Conservation (phyloP, 202 grass and related monocot species). For the Carex sylvatica region DNA sequence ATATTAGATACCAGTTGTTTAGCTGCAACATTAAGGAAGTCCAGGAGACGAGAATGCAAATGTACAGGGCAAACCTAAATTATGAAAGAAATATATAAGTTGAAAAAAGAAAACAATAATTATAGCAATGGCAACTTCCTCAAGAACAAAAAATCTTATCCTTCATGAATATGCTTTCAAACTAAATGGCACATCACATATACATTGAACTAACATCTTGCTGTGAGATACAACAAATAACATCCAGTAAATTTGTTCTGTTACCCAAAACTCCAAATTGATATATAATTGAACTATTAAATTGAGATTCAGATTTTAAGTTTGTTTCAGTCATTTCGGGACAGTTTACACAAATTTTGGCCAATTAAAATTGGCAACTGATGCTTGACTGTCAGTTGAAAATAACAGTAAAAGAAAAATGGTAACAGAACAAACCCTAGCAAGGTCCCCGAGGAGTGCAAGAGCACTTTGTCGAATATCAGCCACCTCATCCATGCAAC, state of each 20-base stretch:
- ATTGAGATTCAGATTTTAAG: neutral
- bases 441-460: slow-evolving; percentile 92
- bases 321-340: neutral
- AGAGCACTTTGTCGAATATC: slow-evolving; percentile 97
- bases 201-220: neutral
- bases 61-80: slow-evolving; percentile 89
- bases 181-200: neutral
- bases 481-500: slow-evolving; percentile 85
- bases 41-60: slow-evolving; percentile 67
- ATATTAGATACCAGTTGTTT: slow-evolving; percentile 77
- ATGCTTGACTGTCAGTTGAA: neutral
- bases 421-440: slow-evolving; percentile 60
- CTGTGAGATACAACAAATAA: slow-evolving; percentile 3
- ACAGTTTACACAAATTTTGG: neutral
- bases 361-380: neutral
- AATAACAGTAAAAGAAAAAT: slow-evolving; percentile 2
- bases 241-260: neutral
- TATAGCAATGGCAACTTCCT: neutral
- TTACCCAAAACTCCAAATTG: neutral
- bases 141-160: neutral
- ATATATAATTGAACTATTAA: neutral
- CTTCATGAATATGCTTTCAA: neutral
- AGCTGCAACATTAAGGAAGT: slow-evolving; percentile 89
- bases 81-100: neutral
- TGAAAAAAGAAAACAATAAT: slow-evolving; percentile 11